These are phyloP conservation scores for Tolypocladium tundrense DNA, from an alignment of 2,329 filamentous ascomycete species.

Conservation along the genomic window DNA sequence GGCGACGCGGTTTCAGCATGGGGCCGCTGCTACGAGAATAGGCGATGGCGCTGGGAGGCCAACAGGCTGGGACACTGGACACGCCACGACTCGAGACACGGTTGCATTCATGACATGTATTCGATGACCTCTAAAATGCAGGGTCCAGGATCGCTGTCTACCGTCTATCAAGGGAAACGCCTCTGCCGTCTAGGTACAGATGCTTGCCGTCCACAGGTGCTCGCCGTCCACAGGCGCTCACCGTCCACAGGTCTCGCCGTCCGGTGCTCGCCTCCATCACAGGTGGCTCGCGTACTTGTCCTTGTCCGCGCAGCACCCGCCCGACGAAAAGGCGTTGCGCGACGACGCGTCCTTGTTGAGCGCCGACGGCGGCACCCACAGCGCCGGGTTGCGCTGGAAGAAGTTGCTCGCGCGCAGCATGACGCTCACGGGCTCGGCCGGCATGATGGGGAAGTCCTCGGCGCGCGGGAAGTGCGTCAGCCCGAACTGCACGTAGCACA, in stretches of 20 bases:
- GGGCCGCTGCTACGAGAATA: not conserved
- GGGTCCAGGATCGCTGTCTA: not conserved
- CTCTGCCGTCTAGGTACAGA: not conserved
- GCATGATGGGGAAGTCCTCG: slow-evolving; percentile 62
- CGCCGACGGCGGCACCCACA: slow-evolving; percentile 35
- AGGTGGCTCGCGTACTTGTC: slow-evolving; percentile 8
- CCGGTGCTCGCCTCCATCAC: not conserved
- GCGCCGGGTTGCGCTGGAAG: slow-evolving; percentile 38
- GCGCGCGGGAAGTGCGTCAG: slow-evolving; percentile 52
- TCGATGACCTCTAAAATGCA: not conserved
- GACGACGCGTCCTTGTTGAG: slow-evolving; percentile 21
- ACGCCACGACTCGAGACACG: no score
- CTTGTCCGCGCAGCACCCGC: slow-evolving; percentile 6
- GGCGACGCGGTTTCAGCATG: not conserved
- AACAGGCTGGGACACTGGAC: not conserved
- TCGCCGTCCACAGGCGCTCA: no score
- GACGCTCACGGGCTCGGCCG: slow-evolving; percentile 43
- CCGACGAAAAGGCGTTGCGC: slow-evolving; percentile 7
- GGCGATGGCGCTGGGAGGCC: not conserved
- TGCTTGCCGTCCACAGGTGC: not conserved
- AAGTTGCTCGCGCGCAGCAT: slow-evolving; percentile 41
- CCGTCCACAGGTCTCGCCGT: no score
- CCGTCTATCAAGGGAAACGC: not conserved
- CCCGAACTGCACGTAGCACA: slow-evolving; percentile 40
- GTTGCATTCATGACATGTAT: not conserved